phyloP scores from a whole-genome alignment of 257 asterid genomes.

The Linderniella brevidens region DNA sequence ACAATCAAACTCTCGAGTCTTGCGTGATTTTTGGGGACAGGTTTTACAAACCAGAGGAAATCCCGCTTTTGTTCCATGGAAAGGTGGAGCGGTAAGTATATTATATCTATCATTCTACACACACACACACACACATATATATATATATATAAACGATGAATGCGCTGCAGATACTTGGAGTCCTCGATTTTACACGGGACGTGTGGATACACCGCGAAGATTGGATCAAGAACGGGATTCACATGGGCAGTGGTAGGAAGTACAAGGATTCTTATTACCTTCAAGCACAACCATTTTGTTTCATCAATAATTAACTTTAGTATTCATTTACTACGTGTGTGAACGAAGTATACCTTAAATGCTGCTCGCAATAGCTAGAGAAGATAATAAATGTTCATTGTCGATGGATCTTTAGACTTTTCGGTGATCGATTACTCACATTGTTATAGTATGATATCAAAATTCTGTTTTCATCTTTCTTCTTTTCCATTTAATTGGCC shows the following conservation, averaged over 20 bases:
- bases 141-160: background rate
- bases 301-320: conserved; percentile 33
- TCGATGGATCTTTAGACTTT: no score
- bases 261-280: conserved; percentile 82
- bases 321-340: no score
- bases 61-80: conserved; percentile 72
- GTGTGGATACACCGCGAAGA: conserved; percentile 93
- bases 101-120: background rate
- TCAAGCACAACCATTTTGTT: conserved; percentile 87
- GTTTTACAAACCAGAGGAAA: conserved; percentile 75
- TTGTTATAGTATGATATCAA: no score
- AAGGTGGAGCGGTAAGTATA: conserved; percentile 86
- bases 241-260: conserved; percentile 65
- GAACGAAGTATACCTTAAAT: no score
- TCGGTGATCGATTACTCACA: no score
- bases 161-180: conserved; percentile 55
- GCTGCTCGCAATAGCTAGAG: no score
- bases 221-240: conserved; percentile 73
- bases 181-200: conserved; percentile 76
- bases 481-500: no score
- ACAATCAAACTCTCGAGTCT: conserved; percentile 5
- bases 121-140: background rate
- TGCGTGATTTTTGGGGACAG: conserved; percentile 18
- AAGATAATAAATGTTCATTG: no score
- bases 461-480: no score